Base-by-base conservation (phyloP, 2,329 filamentous ascomycete genomes). In the Scedosporium boydii region DNA sequence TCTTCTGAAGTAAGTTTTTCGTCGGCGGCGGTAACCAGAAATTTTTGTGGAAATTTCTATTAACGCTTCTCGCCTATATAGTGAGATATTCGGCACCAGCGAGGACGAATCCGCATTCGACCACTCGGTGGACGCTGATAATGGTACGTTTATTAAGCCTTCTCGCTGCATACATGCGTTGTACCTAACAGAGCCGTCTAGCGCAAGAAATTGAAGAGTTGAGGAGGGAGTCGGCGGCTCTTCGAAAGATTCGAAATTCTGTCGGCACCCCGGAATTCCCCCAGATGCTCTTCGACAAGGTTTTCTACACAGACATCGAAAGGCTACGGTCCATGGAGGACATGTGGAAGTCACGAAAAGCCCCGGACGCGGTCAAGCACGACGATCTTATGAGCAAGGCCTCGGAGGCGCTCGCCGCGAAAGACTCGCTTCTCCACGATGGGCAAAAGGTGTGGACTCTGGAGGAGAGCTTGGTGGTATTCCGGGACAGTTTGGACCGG, bases 341-440 rank as follows among this genome's bases (percentile, higher is more conserved):
- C 66, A 96, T 98, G 91, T 99, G 95, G 95, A 96, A 92, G 75
- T 87, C 85, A 3, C 84, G 92, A 67, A 84, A 85, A 65, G 81
- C 88, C 1, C 95, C 93, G 0, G 81, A 88, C 68, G 77, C 90
- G 6, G 79, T 98, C 12, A 80, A 88, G 46, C 96, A 89, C 72
- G 81, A 87, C 12, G 73, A 76, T 0, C 71, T 93, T 1, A 74
- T 83, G 57, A 70, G 80, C 21, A 79, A 86, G 60, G 80, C 84
- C 2, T 70, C 76, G 2, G 72, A 74, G 4, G 78, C 75, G 1
- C 74, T 84, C 7, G 79, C 81, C 14, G 69, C 75, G 2, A 83
- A 81, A 58, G 78, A 89, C 5, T 76, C 82, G 0, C 75, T 86
- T 59, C 67, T 87, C 4, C 74, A 79, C 26, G 82, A 89, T 60